phyloP scores from a whole-genome alignment of 805 yeast species.

The Jamesozyma hellenica region DNA sequence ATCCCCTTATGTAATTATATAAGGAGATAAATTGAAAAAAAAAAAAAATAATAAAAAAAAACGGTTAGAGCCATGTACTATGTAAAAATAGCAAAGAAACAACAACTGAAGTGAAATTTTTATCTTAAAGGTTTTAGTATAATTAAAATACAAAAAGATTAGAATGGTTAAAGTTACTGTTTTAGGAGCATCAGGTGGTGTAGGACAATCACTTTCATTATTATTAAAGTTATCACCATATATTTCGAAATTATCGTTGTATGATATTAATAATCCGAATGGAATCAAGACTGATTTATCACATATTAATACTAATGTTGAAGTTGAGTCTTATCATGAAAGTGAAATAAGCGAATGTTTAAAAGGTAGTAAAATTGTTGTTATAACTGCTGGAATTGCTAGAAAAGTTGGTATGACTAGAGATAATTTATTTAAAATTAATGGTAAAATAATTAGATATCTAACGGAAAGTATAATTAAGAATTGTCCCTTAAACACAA shows the following conservation, averaged over 20 bases:
- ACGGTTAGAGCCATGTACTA: too few relatives aligned
- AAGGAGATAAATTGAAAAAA: too few relatives aligned
- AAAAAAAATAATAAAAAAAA: too few relatives aligned
- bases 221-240: constrained; percentile 79
- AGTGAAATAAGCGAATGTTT: constrained; percentile 64
- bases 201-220: constrained; percentile 81
- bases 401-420: constrained; percentile 99
- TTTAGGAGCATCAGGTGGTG: constrained; percentile 86
- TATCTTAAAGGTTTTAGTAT: too few relatives aligned
- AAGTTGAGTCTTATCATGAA: constrained; percentile 78
- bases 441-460: constrained; percentile 89
- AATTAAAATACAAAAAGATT: too few relatives aligned
- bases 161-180: constrained; percentile 52
- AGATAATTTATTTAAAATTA: constrained; percentile 92
- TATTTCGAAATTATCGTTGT: constrained; percentile 75
- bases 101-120: too few relatives aligned
- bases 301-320: constrained; percentile 86
- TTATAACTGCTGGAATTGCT: constrained; percentile 97
- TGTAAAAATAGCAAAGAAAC: neutral
- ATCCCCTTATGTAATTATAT: too few relatives aligned
- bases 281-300: constrained; percentile 96
- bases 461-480: constrained; percentile 80
- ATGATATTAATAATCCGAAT: constrained; percentile 84
- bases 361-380: constrained; percentile 60
- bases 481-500: constrained; percentile 74